These are phyloP conservation scores for Calycina marina DNA, from an alignment of 2,329 filamentous ascomycete genomes.

Conservation along the genomic window DNA sequence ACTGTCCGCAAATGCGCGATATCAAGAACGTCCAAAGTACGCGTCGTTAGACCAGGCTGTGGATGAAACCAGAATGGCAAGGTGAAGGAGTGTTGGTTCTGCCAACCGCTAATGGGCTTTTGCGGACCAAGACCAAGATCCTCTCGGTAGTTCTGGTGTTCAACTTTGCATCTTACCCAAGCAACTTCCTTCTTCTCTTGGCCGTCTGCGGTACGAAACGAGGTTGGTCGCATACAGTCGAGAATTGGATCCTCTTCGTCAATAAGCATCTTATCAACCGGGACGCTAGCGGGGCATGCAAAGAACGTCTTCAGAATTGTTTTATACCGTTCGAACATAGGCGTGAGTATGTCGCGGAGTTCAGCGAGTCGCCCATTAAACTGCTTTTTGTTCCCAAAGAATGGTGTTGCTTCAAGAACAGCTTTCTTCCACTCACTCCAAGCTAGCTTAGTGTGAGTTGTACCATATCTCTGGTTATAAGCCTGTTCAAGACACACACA, in stretches of 20 bases:
- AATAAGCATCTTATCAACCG: constrained; percentile 44
- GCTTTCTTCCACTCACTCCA: neutral
- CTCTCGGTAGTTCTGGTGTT: constrained; percentile 42
- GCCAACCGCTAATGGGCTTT: constrained; percentile 45
- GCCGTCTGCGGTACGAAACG: constrained; percentile 5
- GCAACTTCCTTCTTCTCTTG: constrained; percentile 23
- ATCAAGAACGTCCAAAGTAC: constrained; percentile 54
- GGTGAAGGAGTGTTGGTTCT: constrained; percentile 34
- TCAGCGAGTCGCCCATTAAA: constrained; percentile 2
- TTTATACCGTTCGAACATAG: constrained; percentile 28
- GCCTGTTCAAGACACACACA: constrained; percentile 25
- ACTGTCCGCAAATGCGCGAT: constrained; percentile 40
- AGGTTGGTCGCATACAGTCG: constrained; percentile 23
- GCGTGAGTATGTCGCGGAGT: constrained; percentile 4
- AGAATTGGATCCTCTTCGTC: constrained; percentile 36
- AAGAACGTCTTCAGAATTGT: no score
- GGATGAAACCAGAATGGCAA: constrained; percentile 37
- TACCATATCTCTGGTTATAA: neutral
- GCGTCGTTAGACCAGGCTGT: constrained; percentile 36
- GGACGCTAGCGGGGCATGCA: constrained; percentile 46
- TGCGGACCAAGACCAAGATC: constrained; percentile 34
- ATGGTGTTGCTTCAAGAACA: no score
- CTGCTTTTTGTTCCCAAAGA: no score
- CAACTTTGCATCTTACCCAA: constrained; percentile 42
- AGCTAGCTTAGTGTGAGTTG: neutral